These are phyloP conservation scores for Brachypodium distachyon DNA, from an alignment of 202 grass and related monocot species.

Conservation along the genomic window DNA sequence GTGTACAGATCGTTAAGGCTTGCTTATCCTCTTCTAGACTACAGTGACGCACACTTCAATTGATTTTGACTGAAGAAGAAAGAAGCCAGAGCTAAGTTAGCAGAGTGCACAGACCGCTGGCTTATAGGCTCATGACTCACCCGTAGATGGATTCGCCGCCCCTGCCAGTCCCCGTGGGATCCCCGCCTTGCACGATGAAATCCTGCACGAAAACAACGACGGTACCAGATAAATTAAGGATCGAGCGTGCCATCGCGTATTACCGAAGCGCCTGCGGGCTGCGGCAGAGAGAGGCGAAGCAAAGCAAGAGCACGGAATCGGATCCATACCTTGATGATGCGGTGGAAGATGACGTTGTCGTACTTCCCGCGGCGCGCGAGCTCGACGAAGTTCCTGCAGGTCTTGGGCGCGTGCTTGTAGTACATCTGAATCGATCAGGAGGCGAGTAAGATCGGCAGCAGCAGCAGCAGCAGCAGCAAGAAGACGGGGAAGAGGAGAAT, in stretches of 20 bases:
- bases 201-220: slow-evolving; percentile 38
- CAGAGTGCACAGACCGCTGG: background rate
- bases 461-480: background rate
- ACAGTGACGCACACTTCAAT: background rate
- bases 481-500: background rate
- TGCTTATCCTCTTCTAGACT: background rate
- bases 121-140: slow-evolving; percentile 18
- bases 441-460: slow-evolving; percentile 9
- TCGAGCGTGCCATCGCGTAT: no score
- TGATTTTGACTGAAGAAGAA: background rate
- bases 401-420: slow-evolving; percentile 94
- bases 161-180: slow-evolving; percentile 92
- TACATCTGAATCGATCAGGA: slow-evolving; percentile 54
- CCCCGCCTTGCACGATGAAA: slow-evolving; percentile 97
- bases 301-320: slow-evolving; percentile 34
- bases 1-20: no score
- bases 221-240: no score
- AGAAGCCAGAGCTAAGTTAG: background rate
- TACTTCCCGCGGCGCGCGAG: slow-evolving; percentile 75
- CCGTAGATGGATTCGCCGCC: slow-evolving; percentile 96
- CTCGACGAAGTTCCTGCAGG: slow-evolving; percentile 91
- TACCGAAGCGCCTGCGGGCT: no score
- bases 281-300: background rate
- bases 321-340: slow-evolving; percentile 99
- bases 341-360: slow-evolving; percentile 85